phyloP scores from a whole-genome alignment of 345 rosid genomes.

The Aquilaria malaccensis region DNA sequence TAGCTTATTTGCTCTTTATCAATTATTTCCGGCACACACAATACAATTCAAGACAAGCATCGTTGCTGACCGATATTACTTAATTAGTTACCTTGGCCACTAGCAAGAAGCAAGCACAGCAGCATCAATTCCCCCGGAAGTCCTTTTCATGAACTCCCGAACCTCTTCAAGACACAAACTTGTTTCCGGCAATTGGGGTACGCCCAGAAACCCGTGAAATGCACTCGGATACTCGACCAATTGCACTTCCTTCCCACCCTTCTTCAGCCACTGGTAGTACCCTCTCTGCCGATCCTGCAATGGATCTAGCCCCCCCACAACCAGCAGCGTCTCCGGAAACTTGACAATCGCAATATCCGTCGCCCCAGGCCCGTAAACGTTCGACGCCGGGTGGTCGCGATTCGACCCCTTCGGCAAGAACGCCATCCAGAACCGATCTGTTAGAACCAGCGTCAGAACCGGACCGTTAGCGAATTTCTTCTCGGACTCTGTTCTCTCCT shows the following conservation, averaged over 20 bases:
- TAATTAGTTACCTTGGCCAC: too few relatives aligned
- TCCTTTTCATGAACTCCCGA: conserved; percentile 13
- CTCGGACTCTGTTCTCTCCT: conserved; percentile 28
- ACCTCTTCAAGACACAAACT: conserved; percentile 14
- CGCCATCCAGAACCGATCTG: conserved; percentile 23
- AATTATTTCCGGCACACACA: too few relatives aligned
- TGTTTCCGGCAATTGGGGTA: conserved; percentile 20
- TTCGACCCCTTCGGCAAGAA: conserved; percentile 22
- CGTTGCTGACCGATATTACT: too few relatives aligned
- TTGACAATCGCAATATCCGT: conserved; percentile 9
- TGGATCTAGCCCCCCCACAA: conserved; percentile 30
- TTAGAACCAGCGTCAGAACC: conserved; percentile 6
- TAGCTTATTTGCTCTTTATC: too few relatives aligned
- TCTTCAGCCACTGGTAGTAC: conserved; percentile 25
- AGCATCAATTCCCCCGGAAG: too few relatives aligned
- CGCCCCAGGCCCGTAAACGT: conserved; percentile 12
- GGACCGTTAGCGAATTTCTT: conserved; percentile 5
- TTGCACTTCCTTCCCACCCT: conserved; percentile 24
- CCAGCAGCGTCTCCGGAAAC: conserved; percentile 16
- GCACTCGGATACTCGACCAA: conserved; percentile 27
- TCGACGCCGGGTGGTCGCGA: conserved; percentile 20
- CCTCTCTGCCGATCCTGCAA: conserved; percentile 37
- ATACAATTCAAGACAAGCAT: too few relatives aligned
- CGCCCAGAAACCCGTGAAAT: conserved; percentile 15
- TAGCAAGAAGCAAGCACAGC: too few relatives aligned